These are phyloP conservation scores for Morella rubra DNA, from an alignment of 306 rosid species.

Conservation along the genomic window DNA sequence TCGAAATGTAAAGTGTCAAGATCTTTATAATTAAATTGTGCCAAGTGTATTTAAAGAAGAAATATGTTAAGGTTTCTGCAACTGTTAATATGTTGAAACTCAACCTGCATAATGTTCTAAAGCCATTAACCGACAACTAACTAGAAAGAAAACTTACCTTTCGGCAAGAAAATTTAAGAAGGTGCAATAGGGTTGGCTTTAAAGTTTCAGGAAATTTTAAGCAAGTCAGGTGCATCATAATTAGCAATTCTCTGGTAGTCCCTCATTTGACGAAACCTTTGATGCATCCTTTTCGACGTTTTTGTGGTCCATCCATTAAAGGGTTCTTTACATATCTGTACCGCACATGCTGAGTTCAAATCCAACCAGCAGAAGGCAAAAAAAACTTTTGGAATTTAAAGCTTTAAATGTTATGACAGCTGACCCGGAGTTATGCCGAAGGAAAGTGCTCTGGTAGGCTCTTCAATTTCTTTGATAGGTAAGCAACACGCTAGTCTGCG, in stretches of 20 bases:
- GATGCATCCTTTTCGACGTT: neutral
- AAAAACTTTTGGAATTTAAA: conserved; percentile 32
- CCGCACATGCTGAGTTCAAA: neutral
- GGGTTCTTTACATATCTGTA: neutral
- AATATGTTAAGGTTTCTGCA: too few species aligned
- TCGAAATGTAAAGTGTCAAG: too few species aligned
- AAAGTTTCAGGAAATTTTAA: too few species aligned
- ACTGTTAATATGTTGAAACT: too few species aligned
- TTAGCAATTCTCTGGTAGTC: neutral
- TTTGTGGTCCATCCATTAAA: neutral
- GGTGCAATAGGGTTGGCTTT: neutral
- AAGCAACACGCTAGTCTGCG: neutral
- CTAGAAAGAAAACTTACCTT: too few species aligned
- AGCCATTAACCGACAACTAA: too few species aligned
- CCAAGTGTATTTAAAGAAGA: too few species aligned
- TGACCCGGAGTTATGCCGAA: neutral
- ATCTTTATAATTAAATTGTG: too few species aligned
- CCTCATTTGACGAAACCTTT: neutral
- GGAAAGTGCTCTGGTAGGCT: conserved; percentile 15
- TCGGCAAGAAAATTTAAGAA: neutral
- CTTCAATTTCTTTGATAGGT: conserved; percentile 13
- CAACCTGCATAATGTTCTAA: too few species aligned
- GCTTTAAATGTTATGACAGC: conserved; percentile 22
- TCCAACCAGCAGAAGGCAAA: conserved; percentile 21
- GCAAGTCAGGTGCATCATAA: too few species aligned